A percentile compares a stretch with the other conserved stretches of the same genome.
Conservation (phyloP, 2,329 filamentous ascomycete species). For the Phyllosticta ampelicida region DNA sequence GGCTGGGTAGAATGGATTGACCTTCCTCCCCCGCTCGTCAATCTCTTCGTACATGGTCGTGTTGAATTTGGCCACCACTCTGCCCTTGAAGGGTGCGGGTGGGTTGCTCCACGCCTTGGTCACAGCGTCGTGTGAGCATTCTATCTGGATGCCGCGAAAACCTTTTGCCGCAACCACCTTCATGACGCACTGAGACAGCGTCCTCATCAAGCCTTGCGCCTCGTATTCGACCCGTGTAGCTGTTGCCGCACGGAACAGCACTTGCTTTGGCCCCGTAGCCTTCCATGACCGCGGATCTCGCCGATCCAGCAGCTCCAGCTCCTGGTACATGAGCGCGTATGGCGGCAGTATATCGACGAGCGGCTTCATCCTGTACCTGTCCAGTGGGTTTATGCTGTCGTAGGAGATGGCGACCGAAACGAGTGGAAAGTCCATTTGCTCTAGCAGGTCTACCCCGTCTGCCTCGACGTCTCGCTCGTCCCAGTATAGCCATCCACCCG, state of each 20-base stretch:
- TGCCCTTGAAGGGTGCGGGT: constrained; percentile 18
- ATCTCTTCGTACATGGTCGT: constrained; percentile 17
- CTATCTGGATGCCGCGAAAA: constrained; percentile 27
- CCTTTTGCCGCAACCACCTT: constrained; percentile 24
- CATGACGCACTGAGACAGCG: constrained; percentile 27
- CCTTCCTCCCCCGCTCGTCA: constrained; percentile 13
- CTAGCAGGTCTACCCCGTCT: constrained; percentile 14
- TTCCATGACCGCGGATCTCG: constrained; percentile 20
- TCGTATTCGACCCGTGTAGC: constrained; percentile 27
- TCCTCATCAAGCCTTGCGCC: constrained; percentile 24
- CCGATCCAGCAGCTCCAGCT: constrained; percentile 15
- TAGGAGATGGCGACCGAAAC: constrained; percentile 28
- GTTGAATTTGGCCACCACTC: constrained; percentile 17
- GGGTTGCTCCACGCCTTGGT: constrained; percentile 21
- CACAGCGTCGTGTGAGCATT: constrained; percentile 22
- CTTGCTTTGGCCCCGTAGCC: constrained; percentile 19
- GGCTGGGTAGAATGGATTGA: constrained; percentile 16
- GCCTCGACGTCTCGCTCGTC: constrained; percentile 17
- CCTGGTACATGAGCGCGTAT: constrained; percentile 17
- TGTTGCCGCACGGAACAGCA: constrained; percentile 29
- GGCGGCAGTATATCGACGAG: constrained; percentile 18
- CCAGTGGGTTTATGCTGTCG: constrained; percentile 20
- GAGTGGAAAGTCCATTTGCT: constrained; percentile 31
- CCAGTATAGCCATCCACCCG: constrained; percentile 20
- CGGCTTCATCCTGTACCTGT: constrained; percentile 18